Conservation (phyloP, 768 basidiomycete genomes). For the Cyclocybe cylindracea region DNA sequence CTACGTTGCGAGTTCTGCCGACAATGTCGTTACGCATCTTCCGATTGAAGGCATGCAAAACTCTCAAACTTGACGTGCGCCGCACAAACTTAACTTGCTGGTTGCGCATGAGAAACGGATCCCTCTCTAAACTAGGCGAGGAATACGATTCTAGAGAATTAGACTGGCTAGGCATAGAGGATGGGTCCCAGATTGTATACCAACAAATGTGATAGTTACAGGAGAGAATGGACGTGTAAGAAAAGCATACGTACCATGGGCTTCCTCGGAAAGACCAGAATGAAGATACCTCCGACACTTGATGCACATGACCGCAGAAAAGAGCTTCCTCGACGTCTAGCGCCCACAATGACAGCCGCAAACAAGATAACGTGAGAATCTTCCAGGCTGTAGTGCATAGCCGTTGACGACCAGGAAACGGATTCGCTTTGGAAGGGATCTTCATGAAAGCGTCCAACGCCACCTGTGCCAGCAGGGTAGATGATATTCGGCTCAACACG, state of each 20-base stretch:
- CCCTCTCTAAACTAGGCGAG: slow-evolving; percentile 45
- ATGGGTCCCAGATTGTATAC: slow-evolving; percentile 43
- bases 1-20: slow-evolving; percentile 57
- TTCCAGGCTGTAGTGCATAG: too few relatives aligned
- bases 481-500: too few relatives aligned
- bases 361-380: too few relatives aligned
- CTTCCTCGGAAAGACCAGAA: background rate
- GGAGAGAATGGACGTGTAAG: background rate
- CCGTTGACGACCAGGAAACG: too few relatives aligned
- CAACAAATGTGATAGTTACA: slow-evolving; percentile 15
- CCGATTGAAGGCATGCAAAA: slow-evolving; percentile 63
- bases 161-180: slow-evolving; percentile 75
- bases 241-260: background rate
- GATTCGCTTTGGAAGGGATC: too few relatives aligned
- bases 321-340: too few relatives aligned
- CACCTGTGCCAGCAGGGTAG: too few relatives aligned
- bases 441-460: too few relatives aligned
- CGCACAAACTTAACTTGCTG: slow-evolving; percentile 47
- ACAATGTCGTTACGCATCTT: slow-evolving; percentile 69
- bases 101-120: slow-evolving; percentile 53
- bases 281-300: background rate
- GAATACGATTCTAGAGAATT: slow-evolving; percentile 54
- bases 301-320: background rate
- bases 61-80: slow-evolving; percentile 32
- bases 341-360: too few relatives aligned